Evolutionary conservation across 2,329 filamentous ascomycete species (phyloP).

Genomic region (Xylariaceae sp.): DNA sequence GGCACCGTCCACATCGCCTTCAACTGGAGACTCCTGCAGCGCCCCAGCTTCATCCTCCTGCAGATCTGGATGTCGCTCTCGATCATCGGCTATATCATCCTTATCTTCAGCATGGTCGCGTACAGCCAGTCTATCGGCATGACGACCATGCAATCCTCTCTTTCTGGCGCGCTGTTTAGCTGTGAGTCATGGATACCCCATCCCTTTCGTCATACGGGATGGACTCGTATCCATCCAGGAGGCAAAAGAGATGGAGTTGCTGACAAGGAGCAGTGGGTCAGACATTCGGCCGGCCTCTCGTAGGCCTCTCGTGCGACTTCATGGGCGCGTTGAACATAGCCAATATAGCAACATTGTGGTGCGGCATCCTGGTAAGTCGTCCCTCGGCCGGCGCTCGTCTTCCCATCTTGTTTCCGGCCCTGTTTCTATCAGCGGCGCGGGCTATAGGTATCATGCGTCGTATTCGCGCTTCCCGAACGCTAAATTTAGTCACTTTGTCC

Average conservation of each 20-base stretch:
- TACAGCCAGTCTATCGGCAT: constrained; percentile 68
- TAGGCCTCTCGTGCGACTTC: constrained; percentile 68
- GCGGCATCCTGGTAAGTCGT: constrained; percentile 49
- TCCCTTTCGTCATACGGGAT: background rate
- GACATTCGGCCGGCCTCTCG: constrained; percentile 64
- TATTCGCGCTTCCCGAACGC: background rate
- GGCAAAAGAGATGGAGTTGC: background rate
- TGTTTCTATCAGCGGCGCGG: too few species aligned
- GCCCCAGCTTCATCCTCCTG: constrained; percentile 60
- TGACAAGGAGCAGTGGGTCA: constrained; percentile 43
- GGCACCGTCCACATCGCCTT: constrained; percentile 65
- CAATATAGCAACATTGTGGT: constrained; percentile 57
- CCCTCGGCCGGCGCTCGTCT: background rate
- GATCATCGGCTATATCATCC: constrained; percentile 69
- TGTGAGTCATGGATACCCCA: constrained; percentile 36
- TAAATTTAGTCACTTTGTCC: background rate
- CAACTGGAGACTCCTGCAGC: constrained; percentile 57
- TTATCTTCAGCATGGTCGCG: constrained; percentile 72
- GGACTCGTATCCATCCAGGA: background rate
- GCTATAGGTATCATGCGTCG: too few species aligned
- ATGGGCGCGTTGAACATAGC: constrained; percentile 73
- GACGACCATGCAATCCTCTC: constrained; percentile 60
- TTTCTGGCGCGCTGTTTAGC: constrained; percentile 71
- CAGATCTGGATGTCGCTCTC: constrained; percentile 66
- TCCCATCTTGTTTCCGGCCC: background rate